Conservation (phyloP, 2,329 filamentous ascomycete species). For the Trichocomaceae sp. region DNA sequence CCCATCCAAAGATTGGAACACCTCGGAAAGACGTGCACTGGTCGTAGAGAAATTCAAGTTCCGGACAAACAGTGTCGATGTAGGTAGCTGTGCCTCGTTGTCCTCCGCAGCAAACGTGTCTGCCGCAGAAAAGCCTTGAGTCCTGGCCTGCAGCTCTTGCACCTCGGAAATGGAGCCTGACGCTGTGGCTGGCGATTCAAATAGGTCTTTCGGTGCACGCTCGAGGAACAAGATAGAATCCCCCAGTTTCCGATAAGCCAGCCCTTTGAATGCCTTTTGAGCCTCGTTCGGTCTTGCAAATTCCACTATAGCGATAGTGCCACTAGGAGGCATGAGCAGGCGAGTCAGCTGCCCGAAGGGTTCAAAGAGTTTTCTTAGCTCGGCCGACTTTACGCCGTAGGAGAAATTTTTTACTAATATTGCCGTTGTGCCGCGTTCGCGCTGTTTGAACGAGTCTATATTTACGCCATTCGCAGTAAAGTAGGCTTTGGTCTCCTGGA, state of each 20-base stretch:
- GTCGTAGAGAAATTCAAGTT: constrained; percentile 92
- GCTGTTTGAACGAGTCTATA: constrained; percentile 80
- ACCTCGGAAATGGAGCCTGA: constrained; percentile 29
- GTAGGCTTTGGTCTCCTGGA: constrained; percentile 92
- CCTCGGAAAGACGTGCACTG: constrained; percentile 64
- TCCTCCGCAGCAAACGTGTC: constrained; percentile 40
- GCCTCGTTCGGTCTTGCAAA: constrained; percentile 73
- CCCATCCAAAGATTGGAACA: constrained; percentile 74
- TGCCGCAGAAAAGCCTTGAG: constrained; percentile 37
- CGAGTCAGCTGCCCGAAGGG: constrained; percentile 74
- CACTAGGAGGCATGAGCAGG: constrained; percentile 85
- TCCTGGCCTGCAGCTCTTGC: constrained; percentile 25
- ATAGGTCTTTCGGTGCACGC: constrained; percentile 81
- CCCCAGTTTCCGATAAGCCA: constrained; percentile 86
- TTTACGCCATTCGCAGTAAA: constrained; percentile 84
- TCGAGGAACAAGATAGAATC: constrained; percentile 89
- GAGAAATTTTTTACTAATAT: constrained; percentile 95
- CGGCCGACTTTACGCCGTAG: constrained; percentile 70
- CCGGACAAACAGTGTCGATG: constrained; percentile 82
- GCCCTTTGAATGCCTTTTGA: constrained; percentile 71
- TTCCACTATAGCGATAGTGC: constrained; percentile 89
- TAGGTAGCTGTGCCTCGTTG: constrained; percentile 44
- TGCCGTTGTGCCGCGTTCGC: constrained; percentile 74
- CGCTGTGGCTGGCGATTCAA: constrained; percentile 42
- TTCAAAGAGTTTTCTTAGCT: constrained; percentile 74